phyloP scores from a whole-genome alignment of 140 eudicot genomes.

The Cichorium intybus region DNA sequence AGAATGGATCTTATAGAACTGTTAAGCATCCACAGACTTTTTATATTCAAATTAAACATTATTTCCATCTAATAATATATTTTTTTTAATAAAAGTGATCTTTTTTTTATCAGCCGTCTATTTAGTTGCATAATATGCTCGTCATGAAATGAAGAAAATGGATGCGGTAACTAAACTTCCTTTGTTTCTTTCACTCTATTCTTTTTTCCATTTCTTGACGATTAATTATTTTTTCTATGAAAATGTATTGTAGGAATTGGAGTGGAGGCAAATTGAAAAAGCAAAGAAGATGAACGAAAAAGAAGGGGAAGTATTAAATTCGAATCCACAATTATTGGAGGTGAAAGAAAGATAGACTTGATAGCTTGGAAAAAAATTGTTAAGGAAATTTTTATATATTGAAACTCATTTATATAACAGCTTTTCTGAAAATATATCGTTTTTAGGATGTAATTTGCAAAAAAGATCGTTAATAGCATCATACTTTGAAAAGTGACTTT shows the following conservation, averaged over 20 bases:
- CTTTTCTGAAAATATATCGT: too few relatives aligned
- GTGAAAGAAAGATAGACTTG: slow-evolving; percentile 72
- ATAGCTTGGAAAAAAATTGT: slow-evolving; percentile 53
- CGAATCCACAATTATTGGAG: slow-evolving; percentile 52
- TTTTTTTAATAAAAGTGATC: too few relatives aligned
- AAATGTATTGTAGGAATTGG: slow-evolving; percentile 15
- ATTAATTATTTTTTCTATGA: not conserved
- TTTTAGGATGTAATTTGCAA: too few relatives aligned
- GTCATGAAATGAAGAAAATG: slow-evolving; percentile 77
- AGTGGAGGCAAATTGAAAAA: slow-evolving; percentile 48
- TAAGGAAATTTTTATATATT: slow-evolving; percentile 52
- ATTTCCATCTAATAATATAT: too few relatives aligned
- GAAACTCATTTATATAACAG: too few relatives aligned
- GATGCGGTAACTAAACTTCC: slow-evolving; percentile 53
- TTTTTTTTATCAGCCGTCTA: slow-evolving; percentile 66
- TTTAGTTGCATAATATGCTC: slow-evolving; percentile 82
- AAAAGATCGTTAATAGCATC: too few relatives aligned
- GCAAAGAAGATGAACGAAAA: slow-evolving; percentile 42
- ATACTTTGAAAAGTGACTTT: too few relatives aligned
- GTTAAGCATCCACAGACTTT: too few relatives aligned
- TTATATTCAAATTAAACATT: too few relatives aligned
- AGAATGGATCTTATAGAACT: too few relatives aligned
- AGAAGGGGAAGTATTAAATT: slow-evolving; percentile 35
- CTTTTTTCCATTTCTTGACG: not conserved
- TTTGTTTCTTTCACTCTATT: slow-evolving; percentile 1